Evolutionary conservation across 2,329 filamentous ascomycete genomes (phyloP).

Genomic region (Stemphylium beticola): DNA sequence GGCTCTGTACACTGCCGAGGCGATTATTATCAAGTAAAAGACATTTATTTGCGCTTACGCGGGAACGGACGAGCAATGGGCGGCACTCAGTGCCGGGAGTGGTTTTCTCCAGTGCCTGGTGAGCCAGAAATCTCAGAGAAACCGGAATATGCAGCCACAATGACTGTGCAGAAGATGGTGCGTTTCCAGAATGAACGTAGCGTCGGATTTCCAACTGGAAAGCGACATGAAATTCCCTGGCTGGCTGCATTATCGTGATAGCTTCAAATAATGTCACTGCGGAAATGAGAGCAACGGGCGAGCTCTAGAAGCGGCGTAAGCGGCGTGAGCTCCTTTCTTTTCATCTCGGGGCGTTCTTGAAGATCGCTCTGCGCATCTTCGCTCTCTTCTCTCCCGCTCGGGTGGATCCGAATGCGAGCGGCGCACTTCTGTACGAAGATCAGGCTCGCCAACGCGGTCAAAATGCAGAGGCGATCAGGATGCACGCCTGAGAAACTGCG

Average conservation of each 20-base stretch:
- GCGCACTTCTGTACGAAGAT: conserved; percentile 2
- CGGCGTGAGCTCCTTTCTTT: not conserved
- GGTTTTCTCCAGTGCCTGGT: not conserved
- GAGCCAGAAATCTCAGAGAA: conserved; percentile 5
- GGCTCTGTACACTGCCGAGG: not conserved
- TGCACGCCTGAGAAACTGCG: not conserved
- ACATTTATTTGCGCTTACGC: not conserved
- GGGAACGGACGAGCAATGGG: not conserved
- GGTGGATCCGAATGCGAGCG: conserved; percentile 10
- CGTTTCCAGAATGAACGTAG: conserved; percentile 7
- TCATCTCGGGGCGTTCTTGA: not conserved
- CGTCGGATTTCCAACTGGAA: conserved; percentile 12
- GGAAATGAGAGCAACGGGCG: not conserved
- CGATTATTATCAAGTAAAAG: too few relatives aligned
- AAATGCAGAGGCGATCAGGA: conserved; percentile 19
- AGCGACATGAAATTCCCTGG: conserved; percentile 9
- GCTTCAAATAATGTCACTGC: not conserved
- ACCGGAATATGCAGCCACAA: conserved; percentile 15
- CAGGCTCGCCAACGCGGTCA: conserved; percentile 6
- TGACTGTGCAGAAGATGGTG: conserved; percentile 4
- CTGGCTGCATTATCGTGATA: conserved; percentile 3
- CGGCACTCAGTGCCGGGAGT: not conserved
- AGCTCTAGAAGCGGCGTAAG: not conserved
- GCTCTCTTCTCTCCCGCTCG: conserved; percentile 1
- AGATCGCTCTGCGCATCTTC: not conserved